These are phyloP conservation scores for Pisolithus thermaeus DNA, from an alignment of 1,284 basidiomycete genomes.

Conservation along the genomic window DNA sequence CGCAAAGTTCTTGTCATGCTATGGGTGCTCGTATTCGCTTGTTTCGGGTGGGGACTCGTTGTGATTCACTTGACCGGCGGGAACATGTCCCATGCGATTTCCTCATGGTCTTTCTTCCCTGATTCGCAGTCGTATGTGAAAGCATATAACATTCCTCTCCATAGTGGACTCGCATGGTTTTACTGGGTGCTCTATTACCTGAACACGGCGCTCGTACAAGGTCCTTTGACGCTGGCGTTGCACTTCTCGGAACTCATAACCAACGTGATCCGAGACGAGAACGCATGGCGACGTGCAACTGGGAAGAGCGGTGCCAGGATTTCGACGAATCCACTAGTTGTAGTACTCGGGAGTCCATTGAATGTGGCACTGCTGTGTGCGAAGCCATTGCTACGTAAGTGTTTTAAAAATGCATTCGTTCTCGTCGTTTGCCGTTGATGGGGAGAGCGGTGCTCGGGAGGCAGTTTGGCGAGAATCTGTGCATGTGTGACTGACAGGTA, in stretches of 20 bases:
- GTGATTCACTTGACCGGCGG: slow-evolving; percentile 13
- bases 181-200: slow-evolving; percentile 24
- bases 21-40: slow-evolving; percentile 18
- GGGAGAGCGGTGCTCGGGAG: too few species aligned
- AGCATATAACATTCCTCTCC: slow-evolving; percentile 20
- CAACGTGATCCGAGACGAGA: slow-evolving; percentile 26
- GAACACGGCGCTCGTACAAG: slow-evolving; percentile 22
- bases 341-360: slow-evolving; percentile 15
- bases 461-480: too few species aligned
- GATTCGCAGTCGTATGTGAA: slow-evolving; percentile 16
- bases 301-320: slow-evolving; percentile 9
- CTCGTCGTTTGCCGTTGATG: neutral
- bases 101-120: slow-evolving; percentile 26
- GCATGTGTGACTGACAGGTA: neutral
- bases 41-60: slow-evolving; percentile 19
- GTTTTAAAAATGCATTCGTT: neutral
- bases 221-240: slow-evolving; percentile 24
- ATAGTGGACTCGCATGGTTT: slow-evolving; percentile 12
- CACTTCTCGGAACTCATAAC: slow-evolving; percentile 26
- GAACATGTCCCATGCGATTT: slow-evolving; percentile 6
- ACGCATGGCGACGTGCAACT: slow-evolving; percentile 21
- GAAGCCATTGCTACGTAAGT: slow-evolving; percentile 27
- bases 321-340: slow-evolving; percentile 17
- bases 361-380: slow-evolving; percentile 12
- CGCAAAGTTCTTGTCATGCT: slow-evolving; percentile 15